A percentile compares a stretch with the other conserved stretches of the same genome.
These are phyloP conservation scores for Begonia fuchsioides DNA, from an alignment of 306 rosid species.

Conservation along the genomic window DNA sequence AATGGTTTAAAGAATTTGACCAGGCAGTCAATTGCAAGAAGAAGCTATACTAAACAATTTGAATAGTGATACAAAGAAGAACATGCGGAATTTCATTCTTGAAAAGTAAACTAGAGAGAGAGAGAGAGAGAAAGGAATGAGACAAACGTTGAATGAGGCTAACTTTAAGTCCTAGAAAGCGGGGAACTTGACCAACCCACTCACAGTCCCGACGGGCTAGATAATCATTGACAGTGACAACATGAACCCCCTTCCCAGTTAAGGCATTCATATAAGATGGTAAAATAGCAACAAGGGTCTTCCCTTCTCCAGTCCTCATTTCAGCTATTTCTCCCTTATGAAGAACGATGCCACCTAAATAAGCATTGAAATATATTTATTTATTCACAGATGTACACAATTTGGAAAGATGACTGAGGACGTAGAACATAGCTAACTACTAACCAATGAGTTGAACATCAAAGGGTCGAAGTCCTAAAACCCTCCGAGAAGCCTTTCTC, in stretches of 20 bases:
- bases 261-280: conserved; percentile 94
- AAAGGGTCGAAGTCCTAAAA: conserved; percentile 88
- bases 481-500: conserved; percentile 89
- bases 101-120: too few species aligned
- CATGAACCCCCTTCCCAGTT: conserved; percentile 84
- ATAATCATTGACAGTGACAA: conserved; percentile 93
- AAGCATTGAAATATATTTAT: conserved; percentile 1
- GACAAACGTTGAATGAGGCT: conserved; percentile 99
- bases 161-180: conserved; percentile 98
- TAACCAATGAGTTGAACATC: conserved; percentile 86
- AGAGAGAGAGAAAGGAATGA: conserved; percentile 17
- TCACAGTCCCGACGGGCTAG: conserved; percentile 92
- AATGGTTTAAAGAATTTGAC: too few species aligned
- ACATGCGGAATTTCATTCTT: not conserved
- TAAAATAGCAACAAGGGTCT: conserved; percentile 89
- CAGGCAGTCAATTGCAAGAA: too few species aligned
- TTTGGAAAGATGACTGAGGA: not conserved
- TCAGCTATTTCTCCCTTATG: conserved; percentile 97
- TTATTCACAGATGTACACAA: too few species aligned
- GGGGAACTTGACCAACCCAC: conserved; percentile 99
- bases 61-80: not conserved
- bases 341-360: conserved; percentile 89
- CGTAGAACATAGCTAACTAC: not conserved
- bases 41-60: not conserved
- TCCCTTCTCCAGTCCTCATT: conserved; percentile 99